Base-by-base conservation (phyloP, 2,329 filamentous ascomycete genomes). In the Nakataea oryzae region DNA sequence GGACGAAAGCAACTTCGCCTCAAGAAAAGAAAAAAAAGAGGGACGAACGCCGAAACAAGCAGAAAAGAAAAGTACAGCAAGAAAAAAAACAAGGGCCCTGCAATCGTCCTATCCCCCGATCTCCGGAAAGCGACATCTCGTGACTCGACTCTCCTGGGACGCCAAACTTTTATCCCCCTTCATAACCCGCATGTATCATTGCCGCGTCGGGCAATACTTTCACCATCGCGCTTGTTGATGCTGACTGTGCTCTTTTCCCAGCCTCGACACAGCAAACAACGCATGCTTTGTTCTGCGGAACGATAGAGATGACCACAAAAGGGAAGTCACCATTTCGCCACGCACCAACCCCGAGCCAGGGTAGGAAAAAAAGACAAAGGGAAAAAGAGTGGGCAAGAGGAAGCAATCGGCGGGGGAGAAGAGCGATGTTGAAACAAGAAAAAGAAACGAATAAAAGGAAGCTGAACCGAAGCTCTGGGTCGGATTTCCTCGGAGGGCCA, bases 361-460 rank as follows among this genome's bases (percentile, higher is more conserved):
- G n/a, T n/a, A n/a, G n/a, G n/a, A n/a, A n/a, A n/a, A n/a, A n/a
- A n/a, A n/a, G 41, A 50, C 21, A 11, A 7, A 50, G 11, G 41
- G 41, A 50, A n/a, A 50, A 7, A 47, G 14, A 21, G n/a, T n/a
- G n/a, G n/a, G n/a, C n/a, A n/a, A n/a, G n/a, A n/a, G n/a, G n/a
- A n/a, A n/a, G n/a, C n/a, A n/a, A n/a, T n/a, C n/a, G n/a, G n/a
- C n/a, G n/a, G n/a, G n/a, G n/a, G n/a, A n/a, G n/a, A n/a, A n/a
- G n/a, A n/a, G n/a, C 27, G 26, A 56, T 28, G 29, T 57, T 32
- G 54, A 63, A 28, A 57, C 17, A 59, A 61, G 57, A 34, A 60
- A 24, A 24, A 28, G 30, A 57, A 62, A 62, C 32, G 17, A 47
- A 29, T 29, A 28, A 21, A 58, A n/a, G 26, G 55, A 62, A 34